Evolutionary conservation across 768 basidiomycete species (phyloP).

Genomic region (Phylloporus sp.): DNA sequence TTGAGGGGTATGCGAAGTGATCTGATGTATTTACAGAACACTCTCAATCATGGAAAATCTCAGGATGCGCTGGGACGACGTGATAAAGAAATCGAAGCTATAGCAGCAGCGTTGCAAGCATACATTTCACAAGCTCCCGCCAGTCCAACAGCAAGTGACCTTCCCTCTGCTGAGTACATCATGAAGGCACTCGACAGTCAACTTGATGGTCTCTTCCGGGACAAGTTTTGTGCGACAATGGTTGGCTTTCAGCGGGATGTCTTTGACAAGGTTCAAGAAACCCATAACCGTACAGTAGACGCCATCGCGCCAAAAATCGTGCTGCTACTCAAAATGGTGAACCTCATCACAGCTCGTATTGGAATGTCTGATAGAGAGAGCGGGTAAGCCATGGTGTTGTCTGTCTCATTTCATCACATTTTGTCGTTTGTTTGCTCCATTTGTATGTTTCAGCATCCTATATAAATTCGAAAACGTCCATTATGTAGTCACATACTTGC

Average conservation of each 20-base stretch:
- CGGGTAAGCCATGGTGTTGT: constrained; percentile 1
- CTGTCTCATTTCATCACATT: neutral
- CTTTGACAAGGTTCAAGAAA: constrained; percentile 19
- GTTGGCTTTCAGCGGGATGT: constrained; percentile 23
- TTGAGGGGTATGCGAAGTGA: neutral
- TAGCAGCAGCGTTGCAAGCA: constrained; percentile 29
- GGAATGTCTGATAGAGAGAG: constrained; percentile 17
- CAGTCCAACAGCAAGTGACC: constrained; percentile 6
- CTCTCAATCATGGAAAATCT: constrained; percentile 6
- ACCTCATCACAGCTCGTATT: constrained; percentile 26
- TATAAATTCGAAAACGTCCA: constrained; percentile 6
- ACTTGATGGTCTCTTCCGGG: constrained; percentile 24
- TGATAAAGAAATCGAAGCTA: constrained; percentile 28
- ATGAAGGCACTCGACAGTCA: constrained; percentile 24
- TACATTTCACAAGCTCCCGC: constrained; percentile 28
- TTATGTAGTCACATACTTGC: constrained; percentile 17
- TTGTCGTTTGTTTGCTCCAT: neutral
- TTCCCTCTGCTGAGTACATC: constrained; percentile 30
- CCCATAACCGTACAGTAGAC: constrained; percentile 19
- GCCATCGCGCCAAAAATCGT: constrained; percentile 25
- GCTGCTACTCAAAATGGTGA: constrained; percentile 29
- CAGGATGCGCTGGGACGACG: constrained; percentile 16
- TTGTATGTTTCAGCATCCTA: neutral
- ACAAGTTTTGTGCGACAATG: constrained; percentile 20
- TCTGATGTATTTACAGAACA: constrained; percentile 13